Percentiles rank a stretch among this genome's conserved stretches.
Conservation (phyloP, 345 rosid species). For the Eucalyptus camaldulensis region DNA sequence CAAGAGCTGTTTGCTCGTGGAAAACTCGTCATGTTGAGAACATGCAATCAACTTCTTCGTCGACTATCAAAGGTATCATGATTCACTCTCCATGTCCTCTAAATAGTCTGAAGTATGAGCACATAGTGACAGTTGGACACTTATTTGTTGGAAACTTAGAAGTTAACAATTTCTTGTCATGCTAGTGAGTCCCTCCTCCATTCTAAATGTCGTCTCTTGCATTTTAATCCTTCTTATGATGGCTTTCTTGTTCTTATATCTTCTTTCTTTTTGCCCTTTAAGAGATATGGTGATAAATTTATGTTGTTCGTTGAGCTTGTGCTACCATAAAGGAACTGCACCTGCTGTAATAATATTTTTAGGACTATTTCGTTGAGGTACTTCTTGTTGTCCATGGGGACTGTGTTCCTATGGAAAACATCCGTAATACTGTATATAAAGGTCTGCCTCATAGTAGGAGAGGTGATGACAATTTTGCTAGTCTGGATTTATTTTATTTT, state of each 20-base stretch:
- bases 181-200: neutral
- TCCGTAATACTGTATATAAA: neutral
- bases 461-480: neutral
- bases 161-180: neutral
- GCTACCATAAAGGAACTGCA: neutral
- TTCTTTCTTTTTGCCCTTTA: neutral
- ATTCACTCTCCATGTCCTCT: neutral
- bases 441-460: neutral
- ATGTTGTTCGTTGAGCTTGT: neutral
- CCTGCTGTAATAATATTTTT: neutral
- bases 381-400: neutral
- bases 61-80: slow-evolving; percentile 77
- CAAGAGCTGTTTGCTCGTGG: slow-evolving; percentile 99
- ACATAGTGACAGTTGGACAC: neutral
- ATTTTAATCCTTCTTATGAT: neutral
- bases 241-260: neutral
- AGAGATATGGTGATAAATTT: neutral
- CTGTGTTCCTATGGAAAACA: neutral
- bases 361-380: neutral
- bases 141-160: neutral
- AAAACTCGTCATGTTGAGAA: slow-evolving; percentile 97
- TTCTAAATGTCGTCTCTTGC: neutral
- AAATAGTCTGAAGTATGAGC: neutral
- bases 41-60: slow-evolving; percentile 98
- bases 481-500: neutral